Conservation (phyloP, 2,329 filamentous ascomycete genomes). For the Incumbomyces delicatus region DNA sequence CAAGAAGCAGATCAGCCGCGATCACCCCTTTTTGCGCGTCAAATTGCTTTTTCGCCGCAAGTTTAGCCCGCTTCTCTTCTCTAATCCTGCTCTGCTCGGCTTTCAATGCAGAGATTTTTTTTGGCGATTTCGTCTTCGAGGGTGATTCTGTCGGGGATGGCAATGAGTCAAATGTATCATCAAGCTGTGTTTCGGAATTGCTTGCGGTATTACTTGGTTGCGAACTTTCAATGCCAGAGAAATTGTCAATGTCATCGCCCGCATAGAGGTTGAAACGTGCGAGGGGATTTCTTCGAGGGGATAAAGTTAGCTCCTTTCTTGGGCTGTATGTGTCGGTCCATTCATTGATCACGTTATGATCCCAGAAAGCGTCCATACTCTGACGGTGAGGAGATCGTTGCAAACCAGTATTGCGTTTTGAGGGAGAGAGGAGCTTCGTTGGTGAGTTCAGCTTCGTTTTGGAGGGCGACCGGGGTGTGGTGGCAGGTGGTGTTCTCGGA, state of each 20-base stretch:
- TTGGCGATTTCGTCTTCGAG: constrained; percentile 18
- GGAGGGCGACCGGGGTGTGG: constrained; percentile 24
- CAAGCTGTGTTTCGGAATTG: constrained; percentile 29
- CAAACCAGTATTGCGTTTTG: constrained; percentile 34
- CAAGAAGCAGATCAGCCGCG: constrained; percentile 45
- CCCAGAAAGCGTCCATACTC: constrained; percentile 47
- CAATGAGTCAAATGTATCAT: constrained; percentile 27
- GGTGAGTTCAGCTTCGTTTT: constrained; percentile 19
- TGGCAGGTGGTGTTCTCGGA: constrained; percentile 33
- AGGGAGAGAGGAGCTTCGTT: constrained; percentile 35
- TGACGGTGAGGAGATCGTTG: constrained; percentile 42
- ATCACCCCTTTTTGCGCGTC: constrained; percentile 43
- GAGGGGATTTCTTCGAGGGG: constrained; percentile 15
- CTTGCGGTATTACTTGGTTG: constrained; percentile 27
- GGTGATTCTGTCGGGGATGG: constrained; percentile 17
- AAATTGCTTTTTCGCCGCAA: constrained; percentile 41
- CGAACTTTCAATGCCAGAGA: constrained; percentile 12
- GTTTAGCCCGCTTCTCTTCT: constrained; percentile 28
- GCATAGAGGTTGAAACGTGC: constrained; percentile 26
- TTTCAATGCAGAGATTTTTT: constrained; percentile 20
- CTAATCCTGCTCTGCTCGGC: constrained; percentile 15
- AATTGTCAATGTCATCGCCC: constrained; percentile 28
- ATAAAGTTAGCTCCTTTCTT: constrained; percentile 29
- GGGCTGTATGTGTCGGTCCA: constrained; percentile 49
- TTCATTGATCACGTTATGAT: constrained; percentile 40